These are phyloP conservation scores for Schizothecium vesticola DNA, from an alignment of 495 filamentous ascomycete species.

Conservation along the genomic window DNA sequence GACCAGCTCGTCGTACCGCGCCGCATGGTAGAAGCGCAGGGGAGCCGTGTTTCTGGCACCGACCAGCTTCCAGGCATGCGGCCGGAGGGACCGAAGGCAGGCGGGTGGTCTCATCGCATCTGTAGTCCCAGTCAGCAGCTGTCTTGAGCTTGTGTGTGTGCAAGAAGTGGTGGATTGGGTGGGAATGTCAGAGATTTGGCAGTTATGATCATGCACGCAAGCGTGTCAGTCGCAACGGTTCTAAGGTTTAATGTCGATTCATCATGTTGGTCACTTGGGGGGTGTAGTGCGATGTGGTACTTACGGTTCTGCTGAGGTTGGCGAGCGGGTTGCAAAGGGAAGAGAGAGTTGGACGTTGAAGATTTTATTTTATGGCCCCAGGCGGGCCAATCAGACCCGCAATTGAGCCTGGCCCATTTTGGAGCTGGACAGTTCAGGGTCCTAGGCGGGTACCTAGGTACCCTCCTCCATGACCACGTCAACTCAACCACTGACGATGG, in stretches of 20 bases:
- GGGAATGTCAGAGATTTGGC: slow-evolving; percentile 45
- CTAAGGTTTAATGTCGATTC: slow-evolving; percentile 50
- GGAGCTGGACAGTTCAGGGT: neutral
- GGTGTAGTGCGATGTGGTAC: slow-evolving; percentile 4
- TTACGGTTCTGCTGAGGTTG: slow-evolving; percentile 21
- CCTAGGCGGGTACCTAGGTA: no score
- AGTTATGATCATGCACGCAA: slow-evolving; percentile 57
- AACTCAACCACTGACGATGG: no score
- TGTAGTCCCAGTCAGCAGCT: slow-evolving; percentile 1
- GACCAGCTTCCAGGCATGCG: slow-evolving; percentile 39
- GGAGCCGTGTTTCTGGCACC: slow-evolving; percentile 26
- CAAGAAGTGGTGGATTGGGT: neutral
- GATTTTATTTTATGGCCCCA: neutral
- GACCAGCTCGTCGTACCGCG: slow-evolving; percentile 27
- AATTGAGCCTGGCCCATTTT: slow-evolving; percentile 1
- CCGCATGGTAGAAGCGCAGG: slow-evolving; percentile 41
- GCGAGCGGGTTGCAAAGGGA: neutral
- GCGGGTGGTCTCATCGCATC: slow-evolving; percentile 34
- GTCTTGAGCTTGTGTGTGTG: neutral
- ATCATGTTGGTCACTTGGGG: slow-evolving; percentile 20
- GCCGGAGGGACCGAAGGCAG: slow-evolving; percentile 49
- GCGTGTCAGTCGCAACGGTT: slow-evolving; percentile 96
- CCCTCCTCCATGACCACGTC: no score
- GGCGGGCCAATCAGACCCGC: slow-evolving; percentile 9
- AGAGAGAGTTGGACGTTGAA: neutral